Percentiles rank a stretch among this genome's conserved stretches.
phyloP scores from a whole-genome alignment of 805 yeast species.

The Cyberlindnera bimundalis region DNA sequence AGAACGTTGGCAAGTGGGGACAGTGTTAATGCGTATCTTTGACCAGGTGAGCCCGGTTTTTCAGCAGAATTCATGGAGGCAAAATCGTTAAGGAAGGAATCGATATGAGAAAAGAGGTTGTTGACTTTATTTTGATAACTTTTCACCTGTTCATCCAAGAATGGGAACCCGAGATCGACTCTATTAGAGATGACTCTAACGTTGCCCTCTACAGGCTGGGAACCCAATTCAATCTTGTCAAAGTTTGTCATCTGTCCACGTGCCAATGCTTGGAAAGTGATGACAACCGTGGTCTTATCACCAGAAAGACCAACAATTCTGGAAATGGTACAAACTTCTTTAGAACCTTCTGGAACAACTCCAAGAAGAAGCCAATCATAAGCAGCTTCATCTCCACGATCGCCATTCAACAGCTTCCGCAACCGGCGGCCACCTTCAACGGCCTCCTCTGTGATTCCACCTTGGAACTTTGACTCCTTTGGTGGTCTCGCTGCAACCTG shows the following conservation, averaged over 20 bases:
- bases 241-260: slow-evolving; percentile 36
- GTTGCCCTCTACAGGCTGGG: slow-evolving; percentile 12
- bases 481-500: slow-evolving; percentile 5
- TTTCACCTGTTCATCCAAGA: slow-evolving; percentile 12
- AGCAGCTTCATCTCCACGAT: slow-evolving; percentile 18
- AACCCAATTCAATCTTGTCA: slow-evolving; percentile 22
- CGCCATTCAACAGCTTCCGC: slow-evolving; percentile 23
- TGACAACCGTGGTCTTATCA: slow-evolving; percentile 37
- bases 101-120: slow-evolving; percentile 27
- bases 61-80: slow-evolving; percentile 31
- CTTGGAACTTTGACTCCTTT: not conserved
- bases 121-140: slow-evolving; percentile 11
- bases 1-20: slow-evolving; percentile 60
- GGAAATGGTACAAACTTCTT: slow-evolving; percentile 35
- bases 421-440: slow-evolving; percentile 19
- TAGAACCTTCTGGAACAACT: slow-evolving; percentile 25
- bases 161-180: slow-evolving; percentile 14
- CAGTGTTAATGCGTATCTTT: slow-evolving; percentile 39
- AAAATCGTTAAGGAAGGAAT: slow-evolving; percentile 34
- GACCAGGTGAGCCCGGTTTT: slow-evolving; percentile 19
- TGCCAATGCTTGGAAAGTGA: slow-evolving; percentile 48
- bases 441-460: slow-evolving; percentile 12
- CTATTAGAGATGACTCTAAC: slow-evolving; percentile 19
- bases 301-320: slow-evolving; percentile 45
- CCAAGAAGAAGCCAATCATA: slow-evolving; percentile 29